Conservation (phyloP, 2,329 filamentous ascomycete genomes). For the Coleophoma cylindrospora region DNA sequence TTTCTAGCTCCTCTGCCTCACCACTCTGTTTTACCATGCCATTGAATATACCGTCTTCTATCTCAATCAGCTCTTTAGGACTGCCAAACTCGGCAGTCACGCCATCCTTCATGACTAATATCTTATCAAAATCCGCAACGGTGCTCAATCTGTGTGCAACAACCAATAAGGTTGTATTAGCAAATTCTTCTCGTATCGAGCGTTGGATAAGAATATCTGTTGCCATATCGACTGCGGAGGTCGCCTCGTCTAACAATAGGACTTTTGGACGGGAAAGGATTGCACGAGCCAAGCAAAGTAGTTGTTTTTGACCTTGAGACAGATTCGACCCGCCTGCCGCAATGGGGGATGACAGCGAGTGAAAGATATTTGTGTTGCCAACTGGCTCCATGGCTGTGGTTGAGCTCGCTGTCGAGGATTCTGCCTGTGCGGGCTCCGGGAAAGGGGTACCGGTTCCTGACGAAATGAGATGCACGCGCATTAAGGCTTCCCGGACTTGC, state of each 20-base stretch:
- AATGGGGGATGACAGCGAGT: constrained; percentile 53
- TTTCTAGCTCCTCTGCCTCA: constrained; percentile 1
- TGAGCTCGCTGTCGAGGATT: constrained; percentile 1
- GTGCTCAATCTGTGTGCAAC: constrained; percentile 71
- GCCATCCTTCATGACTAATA: constrained; percentile 64
- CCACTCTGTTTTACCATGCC: constrained; percentile 1
- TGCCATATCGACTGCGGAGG: constrained; percentile 68
- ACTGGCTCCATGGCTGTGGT: neutral
- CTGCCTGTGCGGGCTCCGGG: neutral
- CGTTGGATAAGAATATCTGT: constrained; percentile 69
- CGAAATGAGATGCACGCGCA: constrained; percentile 76
- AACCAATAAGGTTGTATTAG: constrained; percentile 60
- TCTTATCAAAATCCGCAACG: constrained; percentile 68
- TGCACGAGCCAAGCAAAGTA: constrained; percentile 65
- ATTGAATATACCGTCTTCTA: neutral
- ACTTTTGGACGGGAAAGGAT: constrained; percentile 66
- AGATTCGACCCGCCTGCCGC: constrained; percentile 67
- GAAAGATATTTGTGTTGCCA: constrained; percentile 60
- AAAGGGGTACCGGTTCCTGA: neutral
- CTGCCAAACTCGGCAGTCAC: constrained; percentile 59
- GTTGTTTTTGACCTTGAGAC: constrained; percentile 67
- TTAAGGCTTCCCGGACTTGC: constrained; percentile 76
- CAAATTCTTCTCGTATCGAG: constrained; percentile 65
- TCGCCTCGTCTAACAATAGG: constrained; percentile 73
- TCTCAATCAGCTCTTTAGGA: constrained; percentile 44